phyloP scores from a whole-genome alignment of 805 yeast species.

The Candida arabinofermentans region DNA sequence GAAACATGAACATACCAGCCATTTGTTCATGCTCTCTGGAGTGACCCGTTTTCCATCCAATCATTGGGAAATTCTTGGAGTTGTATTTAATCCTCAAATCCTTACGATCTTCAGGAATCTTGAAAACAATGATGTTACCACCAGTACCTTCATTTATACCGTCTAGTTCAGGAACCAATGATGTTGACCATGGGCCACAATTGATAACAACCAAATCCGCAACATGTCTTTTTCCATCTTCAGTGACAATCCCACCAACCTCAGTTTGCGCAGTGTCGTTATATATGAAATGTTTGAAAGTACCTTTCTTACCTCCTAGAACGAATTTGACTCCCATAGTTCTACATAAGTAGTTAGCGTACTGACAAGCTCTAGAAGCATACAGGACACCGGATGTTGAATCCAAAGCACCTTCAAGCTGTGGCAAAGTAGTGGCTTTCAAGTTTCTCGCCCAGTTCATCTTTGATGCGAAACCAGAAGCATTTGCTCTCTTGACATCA shows the following conservation, averaged over 20 bases:
- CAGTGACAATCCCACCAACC: constrained; percentile 26
- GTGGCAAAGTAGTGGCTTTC: constrained; percentile 10
- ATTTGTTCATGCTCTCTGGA: constrained; percentile 27
- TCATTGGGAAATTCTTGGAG: constrained; percentile 30
- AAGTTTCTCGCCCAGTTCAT: constrained; percentile 18
- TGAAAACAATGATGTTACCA: constrained; percentile 34
- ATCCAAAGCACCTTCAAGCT: constrained; percentile 25
- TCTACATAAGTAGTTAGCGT: constrained; percentile 25
- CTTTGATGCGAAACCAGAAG: constrained; percentile 26
- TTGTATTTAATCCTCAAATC: constrained; percentile 33
- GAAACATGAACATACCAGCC: constrained; percentile 35
- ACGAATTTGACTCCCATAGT: constrained; percentile 33
- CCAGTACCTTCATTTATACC: constrained; percentile 35
- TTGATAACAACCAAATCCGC: constrained; percentile 26
- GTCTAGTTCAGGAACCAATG: constrained; percentile 31
- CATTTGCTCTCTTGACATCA: constrained; percentile 31
- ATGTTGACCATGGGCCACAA: constrained; percentile 32
- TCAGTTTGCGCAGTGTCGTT: constrained; percentile 11
- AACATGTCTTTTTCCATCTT: constrained; percentile 24
- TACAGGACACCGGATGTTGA: constrained; percentile 33
- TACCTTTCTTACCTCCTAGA: constrained; percentile 28
- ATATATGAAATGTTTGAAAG: constrained; percentile 22
- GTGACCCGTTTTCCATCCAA: constrained; percentile 33
- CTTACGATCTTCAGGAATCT: constrained; percentile 33
- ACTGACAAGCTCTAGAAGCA: constrained; percentile 33